phyloP scores from a whole-genome alignment of 2,329 filamentous ascomycete genomes.

The Alternaria solani region DNA sequence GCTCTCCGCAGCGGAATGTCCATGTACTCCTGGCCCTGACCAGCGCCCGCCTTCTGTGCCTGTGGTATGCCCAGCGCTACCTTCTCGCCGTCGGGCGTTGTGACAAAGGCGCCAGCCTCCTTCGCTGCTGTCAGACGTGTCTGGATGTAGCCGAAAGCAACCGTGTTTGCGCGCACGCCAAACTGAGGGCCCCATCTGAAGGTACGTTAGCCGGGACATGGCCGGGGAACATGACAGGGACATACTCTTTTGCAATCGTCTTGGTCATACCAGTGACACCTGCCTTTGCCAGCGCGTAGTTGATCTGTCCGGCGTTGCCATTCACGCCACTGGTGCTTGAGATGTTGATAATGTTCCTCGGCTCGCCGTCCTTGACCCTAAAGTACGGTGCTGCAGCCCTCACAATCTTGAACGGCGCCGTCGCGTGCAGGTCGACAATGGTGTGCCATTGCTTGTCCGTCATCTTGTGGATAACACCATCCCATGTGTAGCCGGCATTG shows the following conservation, averaged over 20 bases:
- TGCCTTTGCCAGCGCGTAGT: slow-evolving; percentile 86
- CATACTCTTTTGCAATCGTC: slow-evolving; percentile 80
- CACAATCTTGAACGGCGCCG: slow-evolving; percentile 84
- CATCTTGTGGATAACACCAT: slow-evolving; percentile 92
- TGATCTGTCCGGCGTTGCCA: slow-evolving; percentile 90
- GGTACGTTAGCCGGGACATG: slow-evolving; percentile 9
- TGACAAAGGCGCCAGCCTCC: slow-evolving; percentile 82
- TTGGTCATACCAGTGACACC: slow-evolving; percentile 84
- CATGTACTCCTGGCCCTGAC: slow-evolving; percentile 53
- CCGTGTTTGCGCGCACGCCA: slow-evolving; percentile 81
- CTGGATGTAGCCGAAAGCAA: slow-evolving; percentile 83
- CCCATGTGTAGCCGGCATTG: slow-evolving; percentile 93
- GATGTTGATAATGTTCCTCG: slow-evolving; percentile 83
- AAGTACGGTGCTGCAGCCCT: slow-evolving; percentile 84
- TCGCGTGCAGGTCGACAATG: slow-evolving; percentile 83
- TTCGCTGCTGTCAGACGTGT: slow-evolving; percentile 85
- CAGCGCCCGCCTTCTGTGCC: slow-evolving; percentile 54
- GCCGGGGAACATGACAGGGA: not conserved
- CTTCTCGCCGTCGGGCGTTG: slow-evolving; percentile 72
- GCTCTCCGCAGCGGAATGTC: slow-evolving; percentile 83
- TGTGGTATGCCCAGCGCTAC: slow-evolving; percentile 53
- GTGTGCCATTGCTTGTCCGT: slow-evolving; percentile 92
- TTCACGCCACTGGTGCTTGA: slow-evolving; percentile 81
- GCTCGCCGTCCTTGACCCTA: slow-evolving; percentile 82
- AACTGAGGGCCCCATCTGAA: slow-evolving; percentile 77